Evolutionary conservation across 805 yeast genomes (phyloP).

Genomic region (Middelhovenomyces tepae): DNA sequence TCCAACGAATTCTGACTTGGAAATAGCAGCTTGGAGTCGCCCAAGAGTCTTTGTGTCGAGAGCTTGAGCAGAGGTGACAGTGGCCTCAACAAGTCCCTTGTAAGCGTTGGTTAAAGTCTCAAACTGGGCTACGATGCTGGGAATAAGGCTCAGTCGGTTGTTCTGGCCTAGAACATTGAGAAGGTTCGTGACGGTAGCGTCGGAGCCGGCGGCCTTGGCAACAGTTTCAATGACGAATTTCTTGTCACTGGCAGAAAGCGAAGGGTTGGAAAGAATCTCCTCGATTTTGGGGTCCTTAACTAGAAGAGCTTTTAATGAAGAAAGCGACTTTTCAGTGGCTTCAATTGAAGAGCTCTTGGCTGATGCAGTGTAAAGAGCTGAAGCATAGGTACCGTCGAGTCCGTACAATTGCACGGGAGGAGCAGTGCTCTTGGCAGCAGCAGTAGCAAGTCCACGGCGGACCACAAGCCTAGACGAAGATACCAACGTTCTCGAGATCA

Average conservation of each 20-base stretch:
- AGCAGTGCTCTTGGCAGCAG: constrained; percentile 52
- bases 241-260: constrained; percentile 71
- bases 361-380: constrained; percentile 88
- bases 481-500: no score
- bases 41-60: constrained; percentile 72
- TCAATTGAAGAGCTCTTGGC: constrained; percentile 72
- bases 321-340: constrained; percentile 57
- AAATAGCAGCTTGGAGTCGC: constrained; percentile 70
- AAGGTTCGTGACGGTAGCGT: constrained; percentile 68
- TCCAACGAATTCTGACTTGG: constrained; percentile 75
- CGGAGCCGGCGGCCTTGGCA: constrained; percentile 41
- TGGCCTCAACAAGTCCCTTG: constrained; percentile 88
- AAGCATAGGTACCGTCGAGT: constrained; percentile 93
- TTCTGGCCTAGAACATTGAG: constrained; percentile 82
- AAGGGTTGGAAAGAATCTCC: constrained; percentile 68
- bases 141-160: constrained; percentile 76
- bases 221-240: constrained; percentile 56
- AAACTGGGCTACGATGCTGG: constrained; percentile 60
- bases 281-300: constrained; percentile 54
- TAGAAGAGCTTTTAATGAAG: constrained; percentile 46
- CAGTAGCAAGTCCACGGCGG: no score
- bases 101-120: constrained; percentile 74
- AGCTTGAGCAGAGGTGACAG: constrained; percentile 76
- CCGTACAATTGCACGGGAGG: constrained; percentile 94
- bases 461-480: no score